Percentiles rank a stretch among this genome's conserved stretches.
phyloP scores from a whole-genome alignment of 1,284 basidiomycete genomes.

The Chondrostereum purpureum region DNA sequence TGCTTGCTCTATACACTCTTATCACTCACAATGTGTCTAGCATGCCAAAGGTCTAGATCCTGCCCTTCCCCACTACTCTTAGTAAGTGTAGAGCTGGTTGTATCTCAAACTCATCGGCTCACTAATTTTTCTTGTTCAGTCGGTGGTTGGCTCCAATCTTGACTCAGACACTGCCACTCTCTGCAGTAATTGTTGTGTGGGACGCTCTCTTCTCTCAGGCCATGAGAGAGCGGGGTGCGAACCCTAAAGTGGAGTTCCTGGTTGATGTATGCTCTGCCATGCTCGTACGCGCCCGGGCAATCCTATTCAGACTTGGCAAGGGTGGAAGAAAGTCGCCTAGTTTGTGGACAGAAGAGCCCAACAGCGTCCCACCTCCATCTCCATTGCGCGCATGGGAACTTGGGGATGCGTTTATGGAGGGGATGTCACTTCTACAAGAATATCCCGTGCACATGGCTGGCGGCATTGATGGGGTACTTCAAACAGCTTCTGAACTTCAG shows the following conservation, averaged over 20 bases:
- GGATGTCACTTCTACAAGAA: constrained; percentile 52
- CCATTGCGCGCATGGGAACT: constrained; percentile 48
- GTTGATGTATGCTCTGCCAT: constrained; percentile 64
- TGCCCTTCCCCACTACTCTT: constrained; percentile 70
- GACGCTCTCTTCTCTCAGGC: constrained; percentile 61
- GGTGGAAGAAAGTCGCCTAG: constrained; percentile 33
- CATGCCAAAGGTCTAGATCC: constrained; percentile 62
- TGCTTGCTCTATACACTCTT: constrained; percentile 6
- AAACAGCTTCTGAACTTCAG: constrained; percentile 56
- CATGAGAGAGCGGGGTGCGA: constrained; percentile 43
- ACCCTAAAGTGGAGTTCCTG: constrained; percentile 60
- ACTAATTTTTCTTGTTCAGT: constrained; percentile 28
- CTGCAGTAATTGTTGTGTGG: constrained; percentile 58
- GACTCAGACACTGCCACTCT: constrained; percentile 62
- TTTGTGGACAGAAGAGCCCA: constrained; percentile 49
- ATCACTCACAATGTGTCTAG: constrained; percentile 20
- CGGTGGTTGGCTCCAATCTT: constrained; percentile 72
- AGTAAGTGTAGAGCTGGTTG: constrained; percentile 39
- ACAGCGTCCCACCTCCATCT: constrained; percentile 32
- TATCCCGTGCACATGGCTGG: constrained; percentile 61
- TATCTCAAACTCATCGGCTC: constrained; percentile 4
- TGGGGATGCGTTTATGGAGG: constrained; percentile 60
- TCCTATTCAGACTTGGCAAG: constrained; percentile 57
- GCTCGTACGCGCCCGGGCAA: constrained; percentile 49
- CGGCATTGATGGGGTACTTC: constrained; percentile 64